Evolutionary conservation across 352 stramenopile species (phyloP).

Genomic region (Plasmopara viticola): DNA sequence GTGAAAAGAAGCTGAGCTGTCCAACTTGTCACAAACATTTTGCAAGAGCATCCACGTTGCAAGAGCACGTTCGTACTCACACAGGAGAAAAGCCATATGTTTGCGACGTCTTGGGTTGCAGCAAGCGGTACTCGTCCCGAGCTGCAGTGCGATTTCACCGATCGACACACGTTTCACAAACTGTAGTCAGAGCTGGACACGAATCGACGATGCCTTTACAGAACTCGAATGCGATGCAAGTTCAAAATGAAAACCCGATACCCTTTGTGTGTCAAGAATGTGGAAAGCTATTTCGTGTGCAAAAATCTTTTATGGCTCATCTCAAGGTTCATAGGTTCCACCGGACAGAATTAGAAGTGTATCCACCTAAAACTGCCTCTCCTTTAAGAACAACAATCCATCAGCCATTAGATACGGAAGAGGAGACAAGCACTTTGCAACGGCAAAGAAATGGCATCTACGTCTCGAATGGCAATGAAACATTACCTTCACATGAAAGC

Average conservation of each 20-base stretch:
- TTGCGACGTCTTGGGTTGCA: constrained; percentile 43
- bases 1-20: constrained; percentile 55
- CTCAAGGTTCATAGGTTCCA: no score
- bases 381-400: no score
- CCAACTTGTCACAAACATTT: constrained; percentile 43
- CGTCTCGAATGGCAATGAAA: not conserved
- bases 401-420: no score
- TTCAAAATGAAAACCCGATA: not conserved
- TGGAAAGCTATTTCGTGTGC: no score
- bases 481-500: constrained; percentile 9
- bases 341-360: no score
- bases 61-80: constrained; percentile 63
- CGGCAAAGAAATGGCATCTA: no score
- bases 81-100: constrained; percentile 67
- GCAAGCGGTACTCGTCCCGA: constrained; percentile 61
- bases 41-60: constrained; percentile 45
- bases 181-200: not conserved
- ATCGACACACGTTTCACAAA: constrained; percentile 22
- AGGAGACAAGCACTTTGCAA: no score
- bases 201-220: constrained; percentile 1
- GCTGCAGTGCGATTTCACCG: constrained; percentile 57
- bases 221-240: constrained; percentile 2
- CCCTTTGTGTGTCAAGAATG: no score
- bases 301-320: no score
- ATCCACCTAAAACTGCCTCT: no score